phyloP scores from a whole-genome alignment of 306 rosid species.

The Pyrus communis region DNA sequence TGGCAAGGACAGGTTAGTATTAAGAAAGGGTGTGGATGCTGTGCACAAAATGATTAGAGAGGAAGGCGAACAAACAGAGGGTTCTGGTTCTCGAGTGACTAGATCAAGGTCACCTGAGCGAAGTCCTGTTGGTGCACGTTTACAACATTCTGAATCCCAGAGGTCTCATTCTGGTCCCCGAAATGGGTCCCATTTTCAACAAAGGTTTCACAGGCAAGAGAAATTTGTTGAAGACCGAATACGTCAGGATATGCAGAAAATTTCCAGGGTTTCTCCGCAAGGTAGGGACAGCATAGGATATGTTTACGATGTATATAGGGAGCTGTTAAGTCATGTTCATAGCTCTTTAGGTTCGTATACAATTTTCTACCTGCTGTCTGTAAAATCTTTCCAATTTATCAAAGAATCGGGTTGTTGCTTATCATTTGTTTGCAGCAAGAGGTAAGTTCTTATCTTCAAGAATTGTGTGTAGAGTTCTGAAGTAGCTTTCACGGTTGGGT shows the following conservation, averaged over 20 bases:
- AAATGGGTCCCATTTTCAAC: slow-evolving; percentile 56
- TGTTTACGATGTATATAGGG: slow-evolving; percentile 62
- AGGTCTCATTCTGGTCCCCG: slow-evolving; percentile 70
- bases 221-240: slow-evolving; percentile 62
- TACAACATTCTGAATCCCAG: slow-evolving; percentile 66
- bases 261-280: slow-evolving; percentile 86
- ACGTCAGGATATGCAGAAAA: slow-evolving; percentile 64
- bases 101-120: slow-evolving; percentile 88
- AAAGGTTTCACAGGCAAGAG: slow-evolving; percentile 78
- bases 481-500: slow-evolving; percentile 41
- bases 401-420: slow-evolving; percentile 41
- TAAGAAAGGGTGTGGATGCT: slow-evolving; percentile 89
- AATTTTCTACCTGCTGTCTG: slow-evolving; percentile 17
- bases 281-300: slow-evolving; percentile 95
- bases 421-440: slow-evolving; percentile 84
- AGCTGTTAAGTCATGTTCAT: slow-evolving; percentile 65
- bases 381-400: slow-evolving; percentile 22
- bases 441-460: slow-evolving; percentile 96
- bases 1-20: slow-evolving; percentile 79
- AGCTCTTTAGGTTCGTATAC: slow-evolving; percentile 49
- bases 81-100: slow-evolving; percentile 57
- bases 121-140: slow-evolving; percentile 65
- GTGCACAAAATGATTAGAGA: slow-evolving; percentile 81
- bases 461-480: slow-evolving; percentile 61
- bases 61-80: slow-evolving; percentile 62